These are phyloP conservation scores for Amanita jacksonii DNA, from an alignment of 768 basidiomycete genomes.

Conservation along the genomic window DNA sequence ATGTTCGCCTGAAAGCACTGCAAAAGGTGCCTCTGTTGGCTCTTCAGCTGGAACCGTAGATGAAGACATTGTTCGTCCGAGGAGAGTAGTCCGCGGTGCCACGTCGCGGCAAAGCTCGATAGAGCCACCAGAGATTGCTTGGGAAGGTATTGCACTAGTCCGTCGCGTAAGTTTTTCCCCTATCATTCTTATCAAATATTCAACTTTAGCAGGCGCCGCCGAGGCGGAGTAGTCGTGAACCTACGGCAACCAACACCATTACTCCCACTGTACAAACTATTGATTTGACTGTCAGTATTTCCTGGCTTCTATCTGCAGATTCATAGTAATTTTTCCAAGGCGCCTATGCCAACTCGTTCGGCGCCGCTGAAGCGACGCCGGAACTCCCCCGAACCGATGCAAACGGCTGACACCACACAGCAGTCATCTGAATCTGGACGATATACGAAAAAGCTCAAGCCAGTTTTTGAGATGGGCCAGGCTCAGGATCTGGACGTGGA, in stretches of 20 bases:
- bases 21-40: slow-evolving; percentile 40
- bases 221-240: slow-evolving; percentile 6
- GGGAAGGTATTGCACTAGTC: slow-evolving; percentile 9
- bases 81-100: slow-evolving; percentile 26
- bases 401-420: slow-evolving; percentile 9
- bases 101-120: slow-evolving; percentile 32
- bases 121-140: slow-evolving; percentile 19
- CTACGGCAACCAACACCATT: too few relatives aligned
- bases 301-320: not conserved
- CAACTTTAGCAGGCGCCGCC: too few relatives aligned
- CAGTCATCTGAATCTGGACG: slow-evolving; percentile 23
- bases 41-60: slow-evolving; percentile 16
- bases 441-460: slow-evolving; percentile 62
- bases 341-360: slow-evolving; percentile 30
- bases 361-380: slow-evolving; percentile 47
- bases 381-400: slow-evolving; percentile 16
- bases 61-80: slow-evolving; percentile 7
- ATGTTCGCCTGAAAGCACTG: too few relatives aligned
- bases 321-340: slow-evolving; percentile 19
- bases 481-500: slow-evolving; percentile 18
- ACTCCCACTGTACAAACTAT: slow-evolving; percentile 12
- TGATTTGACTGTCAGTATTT: slow-evolving; percentile 16
- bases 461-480: slow-evolving; percentile 55
- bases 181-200: too few relatives aligned
- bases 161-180: too few relatives aligned